Percentiles rank a stretch among this genome's conserved stretches.
Conservation (phyloP, 2,329 filamentous ascomycete species). For the Pseudogymnoascus sp. region DNA sequence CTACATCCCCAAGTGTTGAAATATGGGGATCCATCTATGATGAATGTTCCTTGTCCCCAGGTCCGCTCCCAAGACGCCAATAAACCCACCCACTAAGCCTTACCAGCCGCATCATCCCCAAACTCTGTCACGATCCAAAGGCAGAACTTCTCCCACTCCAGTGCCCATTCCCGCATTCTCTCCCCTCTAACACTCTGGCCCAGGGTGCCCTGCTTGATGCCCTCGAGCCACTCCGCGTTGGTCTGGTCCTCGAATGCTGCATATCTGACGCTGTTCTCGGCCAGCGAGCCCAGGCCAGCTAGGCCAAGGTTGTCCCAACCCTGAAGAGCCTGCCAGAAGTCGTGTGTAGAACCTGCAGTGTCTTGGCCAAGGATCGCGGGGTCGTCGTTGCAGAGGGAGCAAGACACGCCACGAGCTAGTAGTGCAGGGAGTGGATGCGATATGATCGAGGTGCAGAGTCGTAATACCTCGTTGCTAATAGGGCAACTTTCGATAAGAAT, state of each 20-base stretch:
- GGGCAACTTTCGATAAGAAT: constrained; percentile 87
- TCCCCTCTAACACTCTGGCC: constrained; percentile 63
- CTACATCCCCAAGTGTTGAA: constrained; percentile 3
- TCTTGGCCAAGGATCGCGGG: constrained; percentile 82
- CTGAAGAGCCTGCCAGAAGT: constrained; percentile 90
- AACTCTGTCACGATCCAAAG: constrained; percentile 81
- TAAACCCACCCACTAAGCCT: constrained; percentile 1
- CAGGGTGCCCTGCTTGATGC: constrained; percentile 63
- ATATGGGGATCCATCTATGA: constrained; percentile 2
- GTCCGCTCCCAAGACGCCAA: background rate
- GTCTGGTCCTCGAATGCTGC: constrained; percentile 76
- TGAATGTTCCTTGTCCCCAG: background rate
- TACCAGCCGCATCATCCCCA: constrained; percentile 32
- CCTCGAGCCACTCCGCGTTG: constrained; percentile 60
- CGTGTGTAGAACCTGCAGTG: constrained; percentile 73
- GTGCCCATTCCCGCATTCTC: constrained; percentile 67
- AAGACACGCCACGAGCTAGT: constrained; percentile 73
- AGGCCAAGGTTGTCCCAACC: constrained; percentile 87
- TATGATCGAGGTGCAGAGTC: constrained; percentile 67
- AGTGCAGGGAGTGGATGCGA: constrained; percentile 76
- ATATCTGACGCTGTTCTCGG: constrained; percentile 89
- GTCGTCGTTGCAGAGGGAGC: constrained; percentile 82
- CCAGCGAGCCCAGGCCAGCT: constrained; percentile 74
- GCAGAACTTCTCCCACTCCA: constrained; percentile 83
- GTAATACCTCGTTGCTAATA: constrained; percentile 80